Conservation (phyloP, 2,329 filamentous ascomycete species). For the Metarhizium brunneum region DNA sequence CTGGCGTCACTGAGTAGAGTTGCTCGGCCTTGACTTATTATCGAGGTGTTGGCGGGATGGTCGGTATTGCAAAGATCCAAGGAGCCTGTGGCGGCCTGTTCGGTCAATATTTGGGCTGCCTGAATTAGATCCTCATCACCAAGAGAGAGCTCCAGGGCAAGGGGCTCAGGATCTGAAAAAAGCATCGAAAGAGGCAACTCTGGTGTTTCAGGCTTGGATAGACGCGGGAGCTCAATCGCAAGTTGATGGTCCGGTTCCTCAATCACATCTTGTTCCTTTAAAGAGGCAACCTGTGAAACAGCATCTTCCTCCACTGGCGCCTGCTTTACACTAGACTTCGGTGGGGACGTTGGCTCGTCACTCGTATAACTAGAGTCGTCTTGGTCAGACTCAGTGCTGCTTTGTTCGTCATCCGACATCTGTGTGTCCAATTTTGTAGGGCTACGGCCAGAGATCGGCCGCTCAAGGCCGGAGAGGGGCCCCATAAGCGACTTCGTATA, state of each 20-base stretch:
- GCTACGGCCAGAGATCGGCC: slow-evolving; percentile 19
- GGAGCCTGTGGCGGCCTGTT: slow-evolving; percentile 52
- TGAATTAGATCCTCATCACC: slow-evolving; percentile 54
- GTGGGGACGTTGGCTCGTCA: slow-evolving; percentile 38
- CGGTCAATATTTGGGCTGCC: slow-evolving; percentile 61
- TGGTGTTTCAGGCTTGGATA: slow-evolving; percentile 37
- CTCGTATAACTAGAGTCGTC: slow-evolving; percentile 43
- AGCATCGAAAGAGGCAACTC: slow-evolving; percentile 44
- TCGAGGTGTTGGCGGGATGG: slow-evolving; percentile 10
- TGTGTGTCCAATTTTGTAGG: slow-evolving; percentile 27
- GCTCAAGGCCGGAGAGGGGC: slow-evolving; percentile 17
- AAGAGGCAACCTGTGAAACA: slow-evolving; percentile 41
- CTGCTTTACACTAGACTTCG: slow-evolving; percentile 37
- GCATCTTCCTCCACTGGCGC: slow-evolving; percentile 40
- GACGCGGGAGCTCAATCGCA: slow-evolving; percentile 38
- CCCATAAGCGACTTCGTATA: slow-evolving; percentile 17
- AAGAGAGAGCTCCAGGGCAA: slow-evolving; percentile 32
- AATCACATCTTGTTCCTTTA: slow-evolving; percentile 36
- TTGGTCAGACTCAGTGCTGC: slow-evolving; percentile 45
- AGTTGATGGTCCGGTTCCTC: slow-evolving; percentile 38
- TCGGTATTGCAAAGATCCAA: slow-evolving; percentile 24
- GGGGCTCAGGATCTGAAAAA: slow-evolving; percentile 51
- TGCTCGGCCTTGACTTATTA: slow-evolving; percentile 27
- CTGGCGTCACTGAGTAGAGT: slow-evolving; percentile 34
- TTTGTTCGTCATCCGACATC: slow-evolving; percentile 36